Percentiles rank a stretch among this genome's conserved stretches.
Conservation (phyloP, 2,329 filamentous ascomycete species). For the Myriosclerotinia scirpicola region DNA sequence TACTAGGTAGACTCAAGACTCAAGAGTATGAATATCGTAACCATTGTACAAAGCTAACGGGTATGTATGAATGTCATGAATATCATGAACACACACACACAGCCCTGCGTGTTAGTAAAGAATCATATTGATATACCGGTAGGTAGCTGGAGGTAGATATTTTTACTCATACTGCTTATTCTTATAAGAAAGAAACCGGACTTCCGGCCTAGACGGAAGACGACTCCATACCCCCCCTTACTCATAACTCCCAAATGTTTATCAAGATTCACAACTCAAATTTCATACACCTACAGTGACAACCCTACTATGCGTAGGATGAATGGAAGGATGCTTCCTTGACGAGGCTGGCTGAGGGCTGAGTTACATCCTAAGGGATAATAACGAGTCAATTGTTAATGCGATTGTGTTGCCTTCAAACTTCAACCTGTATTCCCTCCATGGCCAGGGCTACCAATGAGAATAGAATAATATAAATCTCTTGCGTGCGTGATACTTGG, state of each 20-base stretch:
- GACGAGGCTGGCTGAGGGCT: background rate
- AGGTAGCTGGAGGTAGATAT: no score
- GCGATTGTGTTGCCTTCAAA: background rate
- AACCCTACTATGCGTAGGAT: no score
- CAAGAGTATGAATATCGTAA: no score
- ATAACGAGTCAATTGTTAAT: slow-evolving; percentile 2
- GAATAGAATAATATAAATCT: background rate
- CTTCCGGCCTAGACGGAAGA: background rate
- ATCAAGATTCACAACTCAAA: background rate
- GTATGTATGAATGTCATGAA: no score
- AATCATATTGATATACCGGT: no score
- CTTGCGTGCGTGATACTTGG: background rate
- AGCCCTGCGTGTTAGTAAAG: no score
- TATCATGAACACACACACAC: no score
- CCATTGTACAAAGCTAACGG: no score
- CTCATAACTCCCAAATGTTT: no score
- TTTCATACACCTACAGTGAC: background rate
- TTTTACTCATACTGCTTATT: no score
- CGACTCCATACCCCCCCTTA: no score
- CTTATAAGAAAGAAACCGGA: background rate
- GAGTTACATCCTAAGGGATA: background rate
- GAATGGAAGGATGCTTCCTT: background rate
- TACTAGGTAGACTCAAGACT: no score
- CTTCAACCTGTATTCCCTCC: background rate
- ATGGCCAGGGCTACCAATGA: background rate